These are phyloP conservation scores for Alternaria viburni DNA, from an alignment of 2,329 filamentous ascomycete genomes.

Conservation along the genomic window DNA sequence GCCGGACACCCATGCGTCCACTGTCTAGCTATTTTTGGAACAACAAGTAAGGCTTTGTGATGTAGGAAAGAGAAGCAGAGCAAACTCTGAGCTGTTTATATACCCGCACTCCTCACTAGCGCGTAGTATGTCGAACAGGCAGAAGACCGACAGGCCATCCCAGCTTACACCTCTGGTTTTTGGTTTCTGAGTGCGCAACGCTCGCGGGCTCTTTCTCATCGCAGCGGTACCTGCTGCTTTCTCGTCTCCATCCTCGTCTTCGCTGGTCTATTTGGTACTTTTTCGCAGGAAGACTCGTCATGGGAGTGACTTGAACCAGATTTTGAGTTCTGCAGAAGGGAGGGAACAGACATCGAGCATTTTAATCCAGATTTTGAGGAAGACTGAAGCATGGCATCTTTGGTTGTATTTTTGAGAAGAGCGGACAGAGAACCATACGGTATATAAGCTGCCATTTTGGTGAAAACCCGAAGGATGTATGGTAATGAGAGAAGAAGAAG, in stretches of 20 bases:
- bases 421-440: background rate
- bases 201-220: no score
- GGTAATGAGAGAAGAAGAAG: background rate
- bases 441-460: no score
- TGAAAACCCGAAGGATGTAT: background rate
- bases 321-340: background rate
- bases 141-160: no score
- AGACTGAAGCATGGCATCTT: no score
- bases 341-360: background rate
- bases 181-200: no score
- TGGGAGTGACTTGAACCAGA: accelerated
- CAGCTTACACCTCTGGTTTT: no score
- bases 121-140: accelerated
- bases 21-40: no score
- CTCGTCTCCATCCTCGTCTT: background rate
- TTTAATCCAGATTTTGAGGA: no score
- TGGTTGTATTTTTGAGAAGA: background rate
- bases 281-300: background rate
- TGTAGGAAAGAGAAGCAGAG: background rate
- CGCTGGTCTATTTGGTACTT: accelerated
- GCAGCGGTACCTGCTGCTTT: accelerated
- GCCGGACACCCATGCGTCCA: background rate
- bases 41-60: background rate
- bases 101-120: background rate
- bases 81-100: background rate